Conservation (phyloP, 2,329 filamentous ascomycete species). For the Stachybotrys elegans region DNA sequence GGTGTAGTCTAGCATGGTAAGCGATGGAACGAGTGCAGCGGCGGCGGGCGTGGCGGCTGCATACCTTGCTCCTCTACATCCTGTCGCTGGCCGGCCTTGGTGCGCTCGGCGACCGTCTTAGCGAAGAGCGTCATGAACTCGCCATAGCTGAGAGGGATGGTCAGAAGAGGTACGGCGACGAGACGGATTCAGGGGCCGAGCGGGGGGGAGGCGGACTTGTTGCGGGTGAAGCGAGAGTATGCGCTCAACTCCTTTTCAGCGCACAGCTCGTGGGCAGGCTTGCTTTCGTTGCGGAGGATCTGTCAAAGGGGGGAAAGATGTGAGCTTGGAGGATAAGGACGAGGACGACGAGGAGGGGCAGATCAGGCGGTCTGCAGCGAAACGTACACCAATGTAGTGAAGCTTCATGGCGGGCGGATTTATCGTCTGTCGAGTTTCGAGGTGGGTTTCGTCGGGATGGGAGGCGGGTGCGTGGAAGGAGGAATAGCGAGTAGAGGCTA, state of each 20-base stretch:
- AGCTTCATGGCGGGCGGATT: constrained; percentile 69
- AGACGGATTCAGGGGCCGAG: not conserved
- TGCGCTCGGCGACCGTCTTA: constrained; percentile 83
- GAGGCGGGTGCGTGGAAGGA: too few species aligned
- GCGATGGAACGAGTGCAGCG: constrained; percentile 2
- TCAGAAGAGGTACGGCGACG: constrained; percentile 9
- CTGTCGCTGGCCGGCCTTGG: constrained; percentile 73
- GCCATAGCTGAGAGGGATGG: constrained; percentile 33
- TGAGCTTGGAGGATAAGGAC: constrained; percentile 9
- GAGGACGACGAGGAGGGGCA: constrained; percentile 16
- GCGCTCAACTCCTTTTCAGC: constrained; percentile 71
- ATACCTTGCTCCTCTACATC: constrained; percentile 77
- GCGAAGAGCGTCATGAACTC: constrained; percentile 79
- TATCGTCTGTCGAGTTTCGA: too few species aligned
- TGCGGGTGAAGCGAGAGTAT: constrained; percentile 75
- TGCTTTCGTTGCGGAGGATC: constrained; percentile 76
- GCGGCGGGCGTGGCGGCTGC: not conserved
- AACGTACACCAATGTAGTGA: constrained; percentile 77
- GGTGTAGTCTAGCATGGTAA: constrained; percentile 51
- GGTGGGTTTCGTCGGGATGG: too few species aligned
- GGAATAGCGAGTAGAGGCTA: too few species aligned
- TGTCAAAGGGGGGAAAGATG: constrained; percentile 29
- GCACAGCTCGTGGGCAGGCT: constrained; percentile 72
- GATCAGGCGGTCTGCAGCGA: constrained; percentile 11
- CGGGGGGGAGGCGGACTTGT: constrained; percentile 46